Percentiles rank a stretch among this genome's conserved stretches.
Conservation (phyloP, 495 filamentous ascomycete species). For the Aspergillus sclerotioniger region DNA sequence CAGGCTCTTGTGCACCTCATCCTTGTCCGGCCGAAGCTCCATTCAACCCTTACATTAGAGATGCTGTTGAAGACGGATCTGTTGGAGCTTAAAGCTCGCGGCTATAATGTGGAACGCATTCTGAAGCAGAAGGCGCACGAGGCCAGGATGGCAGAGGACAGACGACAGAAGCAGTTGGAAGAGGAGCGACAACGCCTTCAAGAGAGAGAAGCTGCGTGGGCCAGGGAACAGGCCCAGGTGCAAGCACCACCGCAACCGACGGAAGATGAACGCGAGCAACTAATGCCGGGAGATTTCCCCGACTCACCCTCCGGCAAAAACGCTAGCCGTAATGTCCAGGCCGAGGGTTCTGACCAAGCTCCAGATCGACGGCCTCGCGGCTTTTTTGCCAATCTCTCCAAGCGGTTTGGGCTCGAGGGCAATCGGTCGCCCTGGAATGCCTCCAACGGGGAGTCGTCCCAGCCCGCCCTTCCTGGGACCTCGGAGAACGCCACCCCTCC, state of each 20-base stretch:
- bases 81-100: conserved; percentile 70
- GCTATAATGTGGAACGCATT: conserved; percentile 94
- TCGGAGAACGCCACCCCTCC: conserved; percentile 33
- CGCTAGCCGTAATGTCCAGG: conserved; percentile 19
- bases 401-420: conserved; percentile 62
- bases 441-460: conserved; percentile 27
- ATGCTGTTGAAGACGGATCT: conserved; percentile 82
- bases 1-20: conserved; percentile 76
- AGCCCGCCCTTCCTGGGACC: conserved; percentile 18
- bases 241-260: conserved; percentile 21
- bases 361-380: conserved; percentile 45
- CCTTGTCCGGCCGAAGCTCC: conserved; percentile 77
- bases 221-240: conserved; percentile 33
- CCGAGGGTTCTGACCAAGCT: conserved; percentile 20
- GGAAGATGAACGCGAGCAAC: conserved; percentile 22
- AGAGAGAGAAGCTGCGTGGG: conserved; percentile 59
- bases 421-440: conserved; percentile 28
- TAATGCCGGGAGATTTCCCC: conserved; percentile 69
- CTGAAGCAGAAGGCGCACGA: conserved; percentile 80
- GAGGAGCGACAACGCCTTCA: conserved; percentile 65
- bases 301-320: conserved; percentile 56
- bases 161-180: conserved; percentile 72
- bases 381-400: conserved; percentile 64
- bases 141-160: conserved; percentile 77
- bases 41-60: conserved; percentile 82